These are phyloP conservation scores for Taphrina pruni DNA, from an alignment of 1,139 yeast genomes.

Conservation along the genomic window DNA sequence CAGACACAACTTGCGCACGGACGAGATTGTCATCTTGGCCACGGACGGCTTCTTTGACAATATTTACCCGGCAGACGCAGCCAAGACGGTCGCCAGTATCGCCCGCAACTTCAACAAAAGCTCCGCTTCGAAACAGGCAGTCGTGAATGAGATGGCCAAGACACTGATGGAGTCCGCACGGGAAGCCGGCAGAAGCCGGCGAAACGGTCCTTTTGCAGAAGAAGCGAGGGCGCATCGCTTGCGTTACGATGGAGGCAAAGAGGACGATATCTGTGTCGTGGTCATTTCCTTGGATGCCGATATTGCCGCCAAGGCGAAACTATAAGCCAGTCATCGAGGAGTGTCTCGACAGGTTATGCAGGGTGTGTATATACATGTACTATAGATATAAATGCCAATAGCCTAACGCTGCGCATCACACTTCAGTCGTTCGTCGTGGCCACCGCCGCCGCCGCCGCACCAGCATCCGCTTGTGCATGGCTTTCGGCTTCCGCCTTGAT, in stretches of 20 bases:
- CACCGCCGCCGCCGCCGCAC: no score
- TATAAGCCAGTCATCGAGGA: background rate
- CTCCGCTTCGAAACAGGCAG: conserved; percentile 1
- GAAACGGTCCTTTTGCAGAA: conserved; percentile 37
- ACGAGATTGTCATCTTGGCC: conserved; percentile 81
- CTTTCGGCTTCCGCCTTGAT: background rate
- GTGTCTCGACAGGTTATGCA: background rate
- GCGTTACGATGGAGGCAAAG: conserved; percentile 40
- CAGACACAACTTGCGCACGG: conserved; percentile 58
- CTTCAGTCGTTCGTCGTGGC: no score
- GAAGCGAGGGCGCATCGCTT: conserved; percentile 34
- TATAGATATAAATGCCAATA: no score
- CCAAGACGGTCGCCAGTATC: conserved; percentile 51
- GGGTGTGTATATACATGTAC: no score
- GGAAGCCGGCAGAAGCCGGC: conserved; percentile 14
- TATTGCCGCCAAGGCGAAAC: background rate
- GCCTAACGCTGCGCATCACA: no score
- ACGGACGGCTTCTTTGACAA: conserved; percentile 96
- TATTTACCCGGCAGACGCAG: conserved; percentile 74
- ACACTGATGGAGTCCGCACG: conserved; percentile 21
- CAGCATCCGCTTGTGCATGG: no score
- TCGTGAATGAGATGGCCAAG: conserved; percentile 18
- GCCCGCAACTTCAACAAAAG: background rate
- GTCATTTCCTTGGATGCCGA: conserved; percentile 23
- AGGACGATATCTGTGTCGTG: conserved; percentile 34